Evolutionary conservation across 768 basidiomycete species (phyloP).

Genomic region (Tulasnella sp.): DNA sequence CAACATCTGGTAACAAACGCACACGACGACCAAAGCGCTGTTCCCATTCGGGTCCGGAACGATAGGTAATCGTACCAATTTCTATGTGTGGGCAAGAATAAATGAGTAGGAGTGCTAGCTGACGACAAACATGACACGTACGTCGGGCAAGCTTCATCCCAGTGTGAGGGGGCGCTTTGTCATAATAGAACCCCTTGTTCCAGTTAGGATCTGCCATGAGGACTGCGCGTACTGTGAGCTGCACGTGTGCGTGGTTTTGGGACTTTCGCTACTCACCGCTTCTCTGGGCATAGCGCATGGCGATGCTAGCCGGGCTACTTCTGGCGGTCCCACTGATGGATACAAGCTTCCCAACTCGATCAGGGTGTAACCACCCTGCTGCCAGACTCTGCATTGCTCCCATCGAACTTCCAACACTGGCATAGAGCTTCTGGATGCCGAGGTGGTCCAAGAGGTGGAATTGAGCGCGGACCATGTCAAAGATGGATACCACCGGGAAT

Average conservation of each 20-base stretch:
- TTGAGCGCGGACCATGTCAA: slow-evolving; percentile 96
- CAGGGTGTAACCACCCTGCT: slow-evolving; percentile 83
- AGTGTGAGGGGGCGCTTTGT: slow-evolving; percentile 84
- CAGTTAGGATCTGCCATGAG: slow-evolving; percentile 99
- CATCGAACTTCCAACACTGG: slow-evolving; percentile 92
- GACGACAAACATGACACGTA: slow-evolving; percentile 31
- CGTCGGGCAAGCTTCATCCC: slow-evolving; percentile 98
- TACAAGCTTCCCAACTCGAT: slow-evolving; percentile 78
- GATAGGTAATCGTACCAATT: slow-evolving; percentile 97
- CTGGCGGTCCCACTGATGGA: slow-evolving; percentile 92
- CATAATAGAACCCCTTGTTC: slow-evolving; percentile 98
- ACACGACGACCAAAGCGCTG: slow-evolving; percentile 83
- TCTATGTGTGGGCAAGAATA: slow-evolving; percentile 43
- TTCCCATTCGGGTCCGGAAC: slow-evolving; percentile 99
- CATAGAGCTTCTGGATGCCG: slow-evolving; percentile 73
- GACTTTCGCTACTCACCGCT: slow-evolving; percentile 50
- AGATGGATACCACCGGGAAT: slow-evolving; percentile 85
- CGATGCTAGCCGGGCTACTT: slow-evolving; percentile 82
- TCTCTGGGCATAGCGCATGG: slow-evolving; percentile 91
- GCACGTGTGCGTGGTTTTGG: background rate
- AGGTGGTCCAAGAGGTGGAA: slow-evolving; percentile 75
- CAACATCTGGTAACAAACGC: slow-evolving; percentile 32
- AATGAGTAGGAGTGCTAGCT: background rate
- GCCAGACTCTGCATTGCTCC: slow-evolving; percentile 97
- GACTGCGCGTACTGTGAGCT: slow-evolving; percentile 38